phyloP scores from a whole-genome alignment of 2,329 filamentous ascomycete genomes.

The Phoma sp. region DNA sequence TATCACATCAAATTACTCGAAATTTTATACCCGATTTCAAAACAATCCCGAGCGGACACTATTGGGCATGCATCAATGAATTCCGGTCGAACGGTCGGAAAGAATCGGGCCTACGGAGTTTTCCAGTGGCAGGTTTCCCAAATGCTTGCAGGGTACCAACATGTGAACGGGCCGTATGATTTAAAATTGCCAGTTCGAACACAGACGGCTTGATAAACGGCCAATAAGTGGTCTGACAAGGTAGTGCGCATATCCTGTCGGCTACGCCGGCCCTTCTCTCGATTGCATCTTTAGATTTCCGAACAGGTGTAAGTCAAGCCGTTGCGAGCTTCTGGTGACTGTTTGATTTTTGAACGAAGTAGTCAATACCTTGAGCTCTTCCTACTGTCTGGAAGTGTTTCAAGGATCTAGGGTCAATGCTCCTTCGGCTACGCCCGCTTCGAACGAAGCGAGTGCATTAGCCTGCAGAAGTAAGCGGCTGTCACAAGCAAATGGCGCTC shows the following conservation, averaged over 20 bases:
- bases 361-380: neutral
- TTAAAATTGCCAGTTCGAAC: neutral
- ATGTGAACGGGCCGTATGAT: neutral
- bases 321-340: neutral
- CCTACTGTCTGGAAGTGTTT: neutral
- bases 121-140: neutral
- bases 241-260: neutral
- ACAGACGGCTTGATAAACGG: neutral
- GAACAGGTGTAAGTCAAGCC: neutral
- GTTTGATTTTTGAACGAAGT: neutral
- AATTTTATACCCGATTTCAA: neutral
- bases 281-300: too few relatives aligned
- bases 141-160: neutral
- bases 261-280: neutral
- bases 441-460: constrained; percentile 11
- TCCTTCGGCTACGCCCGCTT: constrained; percentile 12
- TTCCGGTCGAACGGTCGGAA: constrained; percentile 2
- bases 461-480: constrained; percentile 9
- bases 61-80: neutral
- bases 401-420: constrained; percentile 12
- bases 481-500: constrained; percentile 17
- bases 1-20: neutral
- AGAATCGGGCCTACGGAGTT: neutral
- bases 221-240: neutral
- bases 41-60: neutral